Evolutionary conservation across 257 asterid species (phyloP).

Genomic region (Gentiana straminea): DNA sequence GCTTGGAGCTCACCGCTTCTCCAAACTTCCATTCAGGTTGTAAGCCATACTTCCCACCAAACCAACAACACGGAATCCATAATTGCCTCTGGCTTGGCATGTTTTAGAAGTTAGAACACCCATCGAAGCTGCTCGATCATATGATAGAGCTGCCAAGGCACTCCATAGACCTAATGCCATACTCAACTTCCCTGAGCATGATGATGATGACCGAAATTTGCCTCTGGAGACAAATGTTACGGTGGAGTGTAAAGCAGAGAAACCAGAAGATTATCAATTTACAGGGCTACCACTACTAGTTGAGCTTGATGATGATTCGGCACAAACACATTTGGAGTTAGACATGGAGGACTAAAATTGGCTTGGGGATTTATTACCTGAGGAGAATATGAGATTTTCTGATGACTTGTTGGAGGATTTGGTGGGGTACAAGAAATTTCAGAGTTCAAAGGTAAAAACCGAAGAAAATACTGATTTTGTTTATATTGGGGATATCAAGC

Average conservation of each 20-base stretch:
- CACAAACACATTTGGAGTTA: background rate
- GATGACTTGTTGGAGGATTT: background rate
- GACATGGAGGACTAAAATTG: background rate
- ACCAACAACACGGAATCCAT: background rate
- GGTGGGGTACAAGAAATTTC: background rate
- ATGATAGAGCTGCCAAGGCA: too few relatives aligned
- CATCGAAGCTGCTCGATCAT: constrained; percentile 18
- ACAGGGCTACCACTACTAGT: background rate
- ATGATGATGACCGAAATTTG: too few relatives aligned
- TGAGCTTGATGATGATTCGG: background rate
- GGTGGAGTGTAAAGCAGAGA: too few relatives aligned
- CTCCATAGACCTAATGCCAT: too few relatives aligned
- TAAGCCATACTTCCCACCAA: too few relatives aligned
- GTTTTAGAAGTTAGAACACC: constrained; percentile 18
- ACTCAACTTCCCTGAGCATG: too few relatives aligned
- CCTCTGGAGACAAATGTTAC: too few relatives aligned
- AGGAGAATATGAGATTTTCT: too few relatives aligned
- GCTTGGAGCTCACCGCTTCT: too few relatives aligned
- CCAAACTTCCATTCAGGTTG: too few relatives aligned
- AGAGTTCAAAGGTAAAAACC: background rate
- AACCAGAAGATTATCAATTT: too few relatives aligned
- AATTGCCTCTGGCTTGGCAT: constrained; percentile 25
- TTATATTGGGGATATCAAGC: too few relatives aligned
- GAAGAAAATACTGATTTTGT: background rate
- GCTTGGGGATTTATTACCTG: constrained; percentile 8